phyloP scores from a whole-genome alignment of 768 basidiomycete species.

The Leccinellum luteum region DNA sequence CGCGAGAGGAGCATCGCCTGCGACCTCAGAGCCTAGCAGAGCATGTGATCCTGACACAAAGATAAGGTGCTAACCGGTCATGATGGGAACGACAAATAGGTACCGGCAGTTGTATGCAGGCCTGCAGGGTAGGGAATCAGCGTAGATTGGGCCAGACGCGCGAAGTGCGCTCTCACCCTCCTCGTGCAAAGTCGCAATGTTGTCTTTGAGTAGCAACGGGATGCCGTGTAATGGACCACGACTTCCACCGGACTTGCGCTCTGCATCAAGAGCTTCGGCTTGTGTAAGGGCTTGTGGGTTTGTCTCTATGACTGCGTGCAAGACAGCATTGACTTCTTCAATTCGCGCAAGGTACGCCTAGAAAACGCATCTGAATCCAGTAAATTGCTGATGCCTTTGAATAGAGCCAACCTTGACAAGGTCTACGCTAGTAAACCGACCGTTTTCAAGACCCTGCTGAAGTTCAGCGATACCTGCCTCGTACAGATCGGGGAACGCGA shows the following conservation, averaged over 20 bases:
- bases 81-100: background rate
- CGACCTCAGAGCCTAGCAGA: slow-evolving; percentile 35
- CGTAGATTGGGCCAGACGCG: background rate
- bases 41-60: slow-evolving; percentile 31
- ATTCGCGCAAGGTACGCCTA: slow-evolving; percentile 67
- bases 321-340: slow-evolving; percentile 58
- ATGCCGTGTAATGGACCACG: slow-evolving; percentile 56
- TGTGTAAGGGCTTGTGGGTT: slow-evolving; percentile 53
- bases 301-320: slow-evolving; percentile 60
- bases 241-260: slow-evolving; percentile 43
- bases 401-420: slow-evolving; percentile 49
- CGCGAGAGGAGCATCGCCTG: slow-evolving; percentile 32
- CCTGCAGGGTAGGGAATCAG: slow-evolving; percentile 19
- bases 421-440: slow-evolving; percentile 58
- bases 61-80: background rate
- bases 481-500: slow-evolving; percentile 55
- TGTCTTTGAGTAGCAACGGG: slow-evolving; percentile 55
- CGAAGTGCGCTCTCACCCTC: slow-evolving; percentile 22
- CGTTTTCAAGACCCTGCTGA: slow-evolving; percentile 48
- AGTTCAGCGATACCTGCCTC: slow-evolving; percentile 58
- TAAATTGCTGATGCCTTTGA: background rate
- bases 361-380: background rate
- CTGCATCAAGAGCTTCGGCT: slow-evolving; percentile 50
- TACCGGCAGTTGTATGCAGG: slow-evolving; percentile 40
- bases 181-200: slow-evolving; percentile 33